Evolutionary conservation across 148 eudicot genomes (phyloP), one percentile per base, ranked within the genome.

Genomic region (Amaranthus palmeri): DNA sequence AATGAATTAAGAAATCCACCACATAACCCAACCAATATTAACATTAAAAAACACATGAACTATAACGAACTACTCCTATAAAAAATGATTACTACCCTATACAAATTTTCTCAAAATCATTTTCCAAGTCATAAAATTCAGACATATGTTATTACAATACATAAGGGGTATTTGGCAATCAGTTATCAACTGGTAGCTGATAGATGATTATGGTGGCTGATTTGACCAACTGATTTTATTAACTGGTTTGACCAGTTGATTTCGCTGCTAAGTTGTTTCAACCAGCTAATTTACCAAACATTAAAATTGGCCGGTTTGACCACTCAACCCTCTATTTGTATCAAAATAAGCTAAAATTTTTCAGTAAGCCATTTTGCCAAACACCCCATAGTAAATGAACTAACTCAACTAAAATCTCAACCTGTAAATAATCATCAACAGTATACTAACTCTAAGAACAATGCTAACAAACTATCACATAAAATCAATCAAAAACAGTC

Each of bases 401-500:
- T 6, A 11, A 10, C 10, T 51, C 11, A 54, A 13, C 40, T 11
- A 52, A 7, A 51, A 3, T 14, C 49, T 41, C 58, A 42, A 67
- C 47, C 7, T 72, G 9, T 42, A 62, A 52, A 0, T 7, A 18
- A 75, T 51, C 15, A 51, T 59, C 57, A 51, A 6, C 3, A 43
- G 61, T 10, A 7, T 3, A 69, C 9, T 36, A 4, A n/a, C 4
- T 3, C 53, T 2, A 55, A 66, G 15, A 25, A 56, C 64, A 70
- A 48, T 54, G 58, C 18, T 54, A 44, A 55, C 36, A 25, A 65
- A 65, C 17, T 15, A 57, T 60, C 45, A 67, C 61, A 51, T 51
- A 5, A 58, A 11, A 65, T 15, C 48, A 77, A 71, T 46, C 70
- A 76, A 42, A 54, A 55, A 43, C 40, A 63, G n/a, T 25, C 0